phyloP scores from a whole-genome alignment of 306 rosid species.

The Citrullus amarus region DNA sequence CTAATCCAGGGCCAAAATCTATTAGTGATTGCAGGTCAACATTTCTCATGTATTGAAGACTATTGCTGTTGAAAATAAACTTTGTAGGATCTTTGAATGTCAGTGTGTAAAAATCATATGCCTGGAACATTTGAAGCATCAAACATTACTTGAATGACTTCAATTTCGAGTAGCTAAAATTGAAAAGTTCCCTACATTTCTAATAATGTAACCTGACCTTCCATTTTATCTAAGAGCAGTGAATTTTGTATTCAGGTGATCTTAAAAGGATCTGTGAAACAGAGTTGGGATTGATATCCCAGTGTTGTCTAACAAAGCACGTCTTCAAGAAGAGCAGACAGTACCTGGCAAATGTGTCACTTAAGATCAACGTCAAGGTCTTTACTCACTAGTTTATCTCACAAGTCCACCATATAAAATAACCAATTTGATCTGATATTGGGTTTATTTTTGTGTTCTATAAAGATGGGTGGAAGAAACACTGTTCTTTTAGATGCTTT shows the following conservation, averaged over 20 bases:
- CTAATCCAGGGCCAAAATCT: not conserved
- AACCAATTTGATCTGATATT: not conserved
- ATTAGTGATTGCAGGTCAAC: not conserved
- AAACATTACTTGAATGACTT: not conserved
- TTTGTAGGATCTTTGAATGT: not conserved
- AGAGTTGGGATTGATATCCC: slow-evolving; percentile 55
- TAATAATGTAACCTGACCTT: not conserved
- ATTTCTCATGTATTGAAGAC: not conserved
- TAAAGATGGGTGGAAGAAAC: slow-evolving; percentile 68
- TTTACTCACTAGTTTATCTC: not conserved
- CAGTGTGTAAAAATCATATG: not conserved
- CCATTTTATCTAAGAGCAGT: not conserved
- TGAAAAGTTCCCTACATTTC: not conserved
- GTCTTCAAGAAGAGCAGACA: slow-evolving; percentile 52
- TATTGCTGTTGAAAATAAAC: not conserved
- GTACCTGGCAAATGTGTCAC: slow-evolving; percentile 51
- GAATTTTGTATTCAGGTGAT: slow-evolving; percentile 28
- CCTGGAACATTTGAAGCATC: not conserved
- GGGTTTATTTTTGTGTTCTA: not conserved
- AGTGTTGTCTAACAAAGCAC: slow-evolving; percentile 56
- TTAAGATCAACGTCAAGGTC: slow-evolving; percentile 61
- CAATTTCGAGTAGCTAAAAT: not conserved
- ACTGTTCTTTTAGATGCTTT: slow-evolving; percentile 69
- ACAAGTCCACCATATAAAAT: not conserved
- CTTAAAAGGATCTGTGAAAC: slow-evolving; percentile 60